Base-by-base conservation (phyloP, 257 asterid genomes). In the Przewalskia tangutica region DNA sequence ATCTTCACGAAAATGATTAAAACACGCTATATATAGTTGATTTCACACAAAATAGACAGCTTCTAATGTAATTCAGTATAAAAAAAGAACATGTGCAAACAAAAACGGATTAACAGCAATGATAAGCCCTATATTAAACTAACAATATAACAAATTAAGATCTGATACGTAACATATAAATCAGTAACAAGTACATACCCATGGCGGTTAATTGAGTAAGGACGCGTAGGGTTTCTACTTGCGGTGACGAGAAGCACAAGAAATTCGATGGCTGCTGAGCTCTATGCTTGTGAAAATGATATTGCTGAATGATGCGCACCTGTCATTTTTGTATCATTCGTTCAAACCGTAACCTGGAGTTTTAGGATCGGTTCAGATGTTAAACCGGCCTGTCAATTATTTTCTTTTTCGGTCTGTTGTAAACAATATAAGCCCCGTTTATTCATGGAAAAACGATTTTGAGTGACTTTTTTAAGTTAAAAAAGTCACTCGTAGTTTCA, bases 171-270 rank as follows among this genome's bases (percentile, higher is more conserved):
- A 48, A 46, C 18, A 48, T 71, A 71, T 50, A 13, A 73, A 73
- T 20, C 34, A 23, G 20, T 7, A 20, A 34, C 0, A 23, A 11
- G 27, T 3, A 4, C 44, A 13, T 75, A 75, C 80, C 80, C 80
- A 75, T 75, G 60, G 62, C 5, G 7, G 80, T 50, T 32, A 50
- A 75, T 51, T 75, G 80, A 51, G 80, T 7, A 34, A 75, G 63
- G 80, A 75, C 80, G 58, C 63, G 58, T 75, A 75, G 80, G 80
- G 80, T 75, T 75, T 65, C 8, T 75, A 40, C 78, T 46, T 71
- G 78, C 78, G 38, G 58, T 18, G 54, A 71, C 27, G 17, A 56
- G 63, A 17, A 56, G 63, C 63, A 6, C 58, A 20, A 18, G 8
- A 46, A 65, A 46, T 71, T 50, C 59, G 3, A 71, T 42, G 58